Conservation (phyloP, 768 basidiomycete genomes). For the Cubamyces sp. region DNA sequence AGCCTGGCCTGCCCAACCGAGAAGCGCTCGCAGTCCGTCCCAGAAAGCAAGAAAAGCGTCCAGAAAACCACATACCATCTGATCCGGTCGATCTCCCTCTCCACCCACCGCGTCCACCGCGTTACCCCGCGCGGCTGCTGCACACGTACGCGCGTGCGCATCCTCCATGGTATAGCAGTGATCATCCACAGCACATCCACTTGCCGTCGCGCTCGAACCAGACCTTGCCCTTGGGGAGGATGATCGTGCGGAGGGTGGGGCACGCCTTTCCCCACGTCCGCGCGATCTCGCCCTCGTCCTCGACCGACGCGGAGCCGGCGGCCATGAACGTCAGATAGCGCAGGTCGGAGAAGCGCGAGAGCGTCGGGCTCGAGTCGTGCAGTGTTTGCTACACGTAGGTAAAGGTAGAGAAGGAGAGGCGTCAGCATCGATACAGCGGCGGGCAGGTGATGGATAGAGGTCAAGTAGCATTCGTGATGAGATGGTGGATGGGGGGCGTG, state of each 20-base stretch:
- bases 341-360: conserved; percentile 44
- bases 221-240: conserved; percentile 62
- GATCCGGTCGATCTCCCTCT: neutral
- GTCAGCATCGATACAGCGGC: neutral
- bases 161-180: too few species aligned
- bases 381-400: conserved; percentile 45
- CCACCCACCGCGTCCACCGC: neutral
- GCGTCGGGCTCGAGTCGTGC: conserved; percentile 42
- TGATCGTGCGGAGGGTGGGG: conserved; percentile 64
- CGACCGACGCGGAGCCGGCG: conserved; percentile 34
- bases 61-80: neutral
- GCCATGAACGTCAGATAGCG: conserved; percentile 68
- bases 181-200: conserved; percentile 28
- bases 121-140: neutral
- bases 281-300: conserved; percentile 57
- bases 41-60: neutral
- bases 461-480: too few species aligned
- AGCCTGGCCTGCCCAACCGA: neutral
- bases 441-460: neutral
- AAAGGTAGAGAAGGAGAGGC: neutral
- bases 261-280: conserved; percentile 58
- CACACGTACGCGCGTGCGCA: neutral
- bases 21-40: neutral
- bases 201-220: conserved; percentile 50
- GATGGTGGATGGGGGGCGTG: too few species aligned